Evolutionary conservation across 2,329 filamentous ascomycete genomes (phyloP).

Genomic region (Epichloe uncinata): DNA sequence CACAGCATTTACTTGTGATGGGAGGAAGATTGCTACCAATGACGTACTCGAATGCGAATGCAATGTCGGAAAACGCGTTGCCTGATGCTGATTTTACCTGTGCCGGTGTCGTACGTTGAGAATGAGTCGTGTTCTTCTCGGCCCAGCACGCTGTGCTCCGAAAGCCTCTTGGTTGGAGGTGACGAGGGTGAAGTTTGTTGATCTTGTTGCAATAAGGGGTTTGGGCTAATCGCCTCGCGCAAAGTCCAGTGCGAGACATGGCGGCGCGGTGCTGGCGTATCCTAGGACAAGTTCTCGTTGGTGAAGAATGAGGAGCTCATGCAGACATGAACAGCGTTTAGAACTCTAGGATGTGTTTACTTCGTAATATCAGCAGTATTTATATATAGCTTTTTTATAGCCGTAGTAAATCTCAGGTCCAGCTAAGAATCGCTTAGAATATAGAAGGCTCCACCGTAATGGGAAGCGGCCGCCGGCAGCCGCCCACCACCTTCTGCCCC

Average conservation of each 20-base stretch:
- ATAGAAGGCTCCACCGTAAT: too few species aligned
- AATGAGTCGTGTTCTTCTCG: background rate
- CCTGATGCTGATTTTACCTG: slow-evolving; percentile 5
- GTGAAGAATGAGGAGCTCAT: too few species aligned
- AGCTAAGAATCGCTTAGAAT: too few species aligned
- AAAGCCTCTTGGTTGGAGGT: background rate
- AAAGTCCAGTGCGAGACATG: slow-evolving; percentile 3
- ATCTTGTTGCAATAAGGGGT: background rate
- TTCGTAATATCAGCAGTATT: too few species aligned
- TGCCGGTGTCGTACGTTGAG: background rate
- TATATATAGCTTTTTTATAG: too few species aligned
- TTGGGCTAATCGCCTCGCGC: background rate
- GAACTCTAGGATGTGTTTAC: too few species aligned
- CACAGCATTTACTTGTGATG: background rate
- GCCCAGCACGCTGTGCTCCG: background rate
- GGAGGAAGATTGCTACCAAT: background rate
- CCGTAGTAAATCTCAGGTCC: too few species aligned
- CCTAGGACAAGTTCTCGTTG: too few species aligned
- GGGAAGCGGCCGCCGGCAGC: too few species aligned
- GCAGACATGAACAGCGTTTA: too few species aligned
- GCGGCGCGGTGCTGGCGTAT: background rate
- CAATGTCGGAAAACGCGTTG: slow-evolving; percentile 20
- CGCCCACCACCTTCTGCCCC: too few species aligned
- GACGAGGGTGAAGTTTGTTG: background rate
- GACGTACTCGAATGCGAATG: slow-evolving; percentile 25